These are phyloP conservation scores for Conticribra guillardii DNA, from an alignment of 108 stramenopile species.

Conservation along the genomic window DNA sequence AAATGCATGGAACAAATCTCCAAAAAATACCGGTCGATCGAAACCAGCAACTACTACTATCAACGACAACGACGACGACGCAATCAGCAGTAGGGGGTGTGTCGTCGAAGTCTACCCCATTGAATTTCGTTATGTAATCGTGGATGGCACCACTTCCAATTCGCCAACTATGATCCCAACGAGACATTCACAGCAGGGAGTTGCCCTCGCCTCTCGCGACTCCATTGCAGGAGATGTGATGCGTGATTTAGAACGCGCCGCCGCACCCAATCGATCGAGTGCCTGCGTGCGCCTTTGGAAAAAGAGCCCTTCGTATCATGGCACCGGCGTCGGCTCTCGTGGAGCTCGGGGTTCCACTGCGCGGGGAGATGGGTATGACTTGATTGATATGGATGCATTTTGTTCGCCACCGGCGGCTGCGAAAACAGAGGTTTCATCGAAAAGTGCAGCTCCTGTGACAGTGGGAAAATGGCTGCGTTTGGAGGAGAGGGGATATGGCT, in stretches of 20 bases:
- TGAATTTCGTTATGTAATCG: slow-evolving; percentile 60
- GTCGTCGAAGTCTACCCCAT: slow-evolving; percentile 74
- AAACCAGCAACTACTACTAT: slow-evolving; percentile 19
- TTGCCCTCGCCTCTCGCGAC: slow-evolving; percentile 63
- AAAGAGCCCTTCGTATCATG: slow-evolving; percentile 16
- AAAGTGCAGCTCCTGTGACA: slow-evolving; percentile 16
- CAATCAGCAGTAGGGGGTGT: slow-evolving; percentile 33
- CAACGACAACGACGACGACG: slow-evolving; percentile 50
- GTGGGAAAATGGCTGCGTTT: slow-evolving; percentile 66
- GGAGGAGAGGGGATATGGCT: slow-evolving; percentile 7
- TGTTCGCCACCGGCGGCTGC: not conserved
- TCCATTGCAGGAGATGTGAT: slow-evolving; percentile 50
- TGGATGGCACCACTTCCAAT: slow-evolving; percentile 24
- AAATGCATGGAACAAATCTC: not conserved
- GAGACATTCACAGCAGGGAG: slow-evolving; percentile 34
- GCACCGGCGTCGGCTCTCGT: not conserved
- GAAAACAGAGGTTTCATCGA: not conserved
- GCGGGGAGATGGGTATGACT: slow-evolving; percentile 69
- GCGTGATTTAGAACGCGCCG: slow-evolving; percentile 54
- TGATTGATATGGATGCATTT: slow-evolving; percentile 52
- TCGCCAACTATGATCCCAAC: not conserved
- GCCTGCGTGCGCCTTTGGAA: slow-evolving; percentile 70
- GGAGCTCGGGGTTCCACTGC: slow-evolving; percentile 28
- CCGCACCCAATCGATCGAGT: slow-evolving; percentile 57
- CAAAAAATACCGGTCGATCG: not conserved